Percentiles rank a stretch among this genome's conserved stretches.
These are phyloP conservation scores for Psidium guajava DNA, from an alignment of 345 rosid genomes.

Conservation along the genomic window DNA sequence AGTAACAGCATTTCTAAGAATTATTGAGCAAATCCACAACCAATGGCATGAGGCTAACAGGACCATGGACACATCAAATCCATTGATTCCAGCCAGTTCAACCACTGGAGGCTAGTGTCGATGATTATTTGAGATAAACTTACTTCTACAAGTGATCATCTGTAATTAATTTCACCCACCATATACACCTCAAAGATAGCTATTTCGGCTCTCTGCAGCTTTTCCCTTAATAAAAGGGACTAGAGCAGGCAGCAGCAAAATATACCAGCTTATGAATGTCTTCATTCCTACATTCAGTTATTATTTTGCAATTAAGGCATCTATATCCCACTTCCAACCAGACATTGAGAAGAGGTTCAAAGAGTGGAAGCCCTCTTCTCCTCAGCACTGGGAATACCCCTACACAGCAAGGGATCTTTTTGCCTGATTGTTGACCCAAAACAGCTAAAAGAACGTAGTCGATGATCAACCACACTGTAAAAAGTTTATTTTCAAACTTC, in stretches of 20 bases:
- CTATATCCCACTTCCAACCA: background rate
- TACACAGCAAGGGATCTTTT: background rate
- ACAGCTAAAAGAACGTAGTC: background rate
- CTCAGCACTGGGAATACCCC: background rate
- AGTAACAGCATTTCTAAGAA: background rate
- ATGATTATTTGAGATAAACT: background rate
- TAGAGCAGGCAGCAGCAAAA: background rate
- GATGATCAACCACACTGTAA: background rate
- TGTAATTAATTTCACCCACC: background rate
- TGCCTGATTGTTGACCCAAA: background rate
- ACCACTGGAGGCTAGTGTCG: background rate
- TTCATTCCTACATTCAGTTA: background rate
- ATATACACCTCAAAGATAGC: background rate
- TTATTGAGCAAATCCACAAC: background rate
- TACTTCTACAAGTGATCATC: background rate
- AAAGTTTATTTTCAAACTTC: background rate
- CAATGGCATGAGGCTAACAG: background rate
- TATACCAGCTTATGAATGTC: background rate
- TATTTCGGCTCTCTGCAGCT: background rate
- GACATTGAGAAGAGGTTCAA: background rate
- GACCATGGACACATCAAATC: background rate
- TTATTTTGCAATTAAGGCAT: background rate
- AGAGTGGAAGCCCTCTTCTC: background rate
- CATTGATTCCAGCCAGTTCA: background rate
- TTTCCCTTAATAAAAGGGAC: background rate